These are phyloP conservation scores for Jamesozyma gamospora DNA, from an alignment of 805 yeast genomes.

Conservation along the genomic window DNA sequence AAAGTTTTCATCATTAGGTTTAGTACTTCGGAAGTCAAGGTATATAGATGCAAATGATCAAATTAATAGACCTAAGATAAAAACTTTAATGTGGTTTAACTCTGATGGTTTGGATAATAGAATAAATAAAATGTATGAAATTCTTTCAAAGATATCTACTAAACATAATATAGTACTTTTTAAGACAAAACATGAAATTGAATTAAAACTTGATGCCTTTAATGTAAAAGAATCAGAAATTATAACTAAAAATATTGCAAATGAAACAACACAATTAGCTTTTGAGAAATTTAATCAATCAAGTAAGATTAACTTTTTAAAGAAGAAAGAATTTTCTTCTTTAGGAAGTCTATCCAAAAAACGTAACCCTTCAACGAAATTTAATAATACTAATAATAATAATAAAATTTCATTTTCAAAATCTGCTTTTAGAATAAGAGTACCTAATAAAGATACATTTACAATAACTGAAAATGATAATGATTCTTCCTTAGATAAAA, in stretches of 20 bases:
- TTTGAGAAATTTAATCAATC: background rate
- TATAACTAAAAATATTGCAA: background rate
- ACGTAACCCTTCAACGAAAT: background rate
- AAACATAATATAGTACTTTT: background rate
- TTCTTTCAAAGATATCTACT: background rate
- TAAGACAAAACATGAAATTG: background rate
- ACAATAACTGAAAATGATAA: background rate
- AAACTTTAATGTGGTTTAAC: constrained; percentile 5
- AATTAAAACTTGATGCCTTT: background rate
- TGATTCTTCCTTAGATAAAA: background rate
- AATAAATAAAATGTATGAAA: background rate
- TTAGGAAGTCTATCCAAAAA: background rate
- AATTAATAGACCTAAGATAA: background rate
- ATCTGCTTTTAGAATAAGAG: background rate
- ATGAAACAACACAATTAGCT: background rate
- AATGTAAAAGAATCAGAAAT: background rate
- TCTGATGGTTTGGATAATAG: background rate
- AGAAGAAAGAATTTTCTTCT: background rate
- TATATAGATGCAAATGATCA: constrained; percentile 5
- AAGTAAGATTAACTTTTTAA: background rate
- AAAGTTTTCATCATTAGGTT: constrained; percentile 10
- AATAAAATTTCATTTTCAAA: background rate
- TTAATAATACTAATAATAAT: background rate
- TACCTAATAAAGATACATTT: background rate
- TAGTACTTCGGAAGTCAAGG: constrained; percentile 9